These are phyloP conservation scores for Garcia nutans DNA, from an alignment of 345 rosid species.

Conservation along the genomic window DNA sequence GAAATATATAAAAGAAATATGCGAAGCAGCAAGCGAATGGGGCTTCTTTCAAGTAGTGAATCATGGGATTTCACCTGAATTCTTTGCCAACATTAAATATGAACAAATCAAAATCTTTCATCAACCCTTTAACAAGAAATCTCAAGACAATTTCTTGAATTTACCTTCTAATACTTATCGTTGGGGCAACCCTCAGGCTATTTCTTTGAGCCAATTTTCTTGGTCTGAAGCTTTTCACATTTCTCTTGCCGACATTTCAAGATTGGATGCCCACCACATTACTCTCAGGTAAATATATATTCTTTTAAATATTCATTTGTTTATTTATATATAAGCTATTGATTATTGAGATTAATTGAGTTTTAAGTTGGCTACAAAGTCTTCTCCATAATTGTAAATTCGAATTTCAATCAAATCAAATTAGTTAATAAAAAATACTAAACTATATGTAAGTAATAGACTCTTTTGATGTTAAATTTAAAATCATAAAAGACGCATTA, in stretches of 20 bases:
- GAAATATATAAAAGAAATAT: conserved; percentile 43
- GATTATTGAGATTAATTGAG: neutral
- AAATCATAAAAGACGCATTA: too few species aligned
- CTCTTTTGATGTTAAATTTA: too few species aligned
- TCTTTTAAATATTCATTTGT: neutral
- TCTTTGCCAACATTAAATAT: conserved; percentile 36
- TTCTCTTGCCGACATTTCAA: conserved; percentile 44
- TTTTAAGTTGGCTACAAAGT: too few species aligned
- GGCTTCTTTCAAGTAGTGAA: conserved; percentile 75
- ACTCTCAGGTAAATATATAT: conserved; percentile 13
- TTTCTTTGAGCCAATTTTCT: conserved; percentile 46
- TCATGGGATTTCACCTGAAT: conserved; percentile 53
- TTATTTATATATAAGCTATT: neutral
- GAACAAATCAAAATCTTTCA: conserved; percentile 51
- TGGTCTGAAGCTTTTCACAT: conserved; percentile 81
- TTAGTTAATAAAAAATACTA: too few species aligned
- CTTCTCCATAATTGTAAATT: too few species aligned
- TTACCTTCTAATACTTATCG: conserved; percentile 45
- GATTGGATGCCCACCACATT: neutral
- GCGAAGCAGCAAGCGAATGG: conserved; percentile 56
- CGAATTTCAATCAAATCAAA: too few species aligned
- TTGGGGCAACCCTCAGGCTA: conserved; percentile 80
- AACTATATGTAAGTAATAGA: too few species aligned
- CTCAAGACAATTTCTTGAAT: conserved; percentile 29
- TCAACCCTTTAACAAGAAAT: conserved; percentile 48